Percentiles rank a stretch among this genome's conserved stretches.
Conservation (phyloP, 768 basidiomycete species). For the Nidula microcarpa region DNA sequence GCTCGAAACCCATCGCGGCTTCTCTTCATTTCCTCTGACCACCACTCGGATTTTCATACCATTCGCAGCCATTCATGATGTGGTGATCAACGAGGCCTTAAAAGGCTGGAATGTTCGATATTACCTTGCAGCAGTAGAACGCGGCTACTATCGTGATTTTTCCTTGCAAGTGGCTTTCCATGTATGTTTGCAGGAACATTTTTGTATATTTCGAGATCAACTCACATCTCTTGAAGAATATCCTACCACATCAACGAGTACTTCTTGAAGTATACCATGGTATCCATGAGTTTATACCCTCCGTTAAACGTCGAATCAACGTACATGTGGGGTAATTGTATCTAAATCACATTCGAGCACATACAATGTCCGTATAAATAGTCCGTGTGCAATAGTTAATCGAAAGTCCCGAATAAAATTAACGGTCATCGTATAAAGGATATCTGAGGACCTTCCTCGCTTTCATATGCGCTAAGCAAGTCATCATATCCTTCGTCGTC, state of each 20-base stretch:
- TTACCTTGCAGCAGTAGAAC: conserved; percentile 53
- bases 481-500: conserved; percentile 80
- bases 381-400: no score
- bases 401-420: not conserved
- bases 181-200: conserved; percentile 31
- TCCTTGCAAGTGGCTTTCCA: conserved; percentile 54
- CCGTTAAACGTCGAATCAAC: conserved; percentile 4
- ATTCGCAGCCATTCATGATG: conserved; percentile 46
- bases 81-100: conserved; percentile 74
- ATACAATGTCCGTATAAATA: no score
- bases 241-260: conserved; percentile 60
- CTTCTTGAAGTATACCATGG: conserved; percentile 57
- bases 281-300: conserved; percentile 44
- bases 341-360: not conserved
- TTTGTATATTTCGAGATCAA: not conserved
- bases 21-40: conserved; percentile 33
- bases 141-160: conserved; percentile 20
- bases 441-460: conserved; percentile 45
- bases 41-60: conserved; percentile 59
- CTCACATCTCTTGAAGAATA: conserved; percentile 40
- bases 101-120: conserved; percentile 69
- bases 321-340: not conserved
- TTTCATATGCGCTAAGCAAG: conserved; percentile 77
- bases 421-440: not conserved
- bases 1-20: conserved; percentile 65